Percentiles rank a stretch among this genome's conserved stretches.
These are phyloP conservation scores for Pestalotiopsis sp. DNA, from an alignment of 2,329 filamentous ascomycete genomes.

Conservation along the genomic window DNA sequence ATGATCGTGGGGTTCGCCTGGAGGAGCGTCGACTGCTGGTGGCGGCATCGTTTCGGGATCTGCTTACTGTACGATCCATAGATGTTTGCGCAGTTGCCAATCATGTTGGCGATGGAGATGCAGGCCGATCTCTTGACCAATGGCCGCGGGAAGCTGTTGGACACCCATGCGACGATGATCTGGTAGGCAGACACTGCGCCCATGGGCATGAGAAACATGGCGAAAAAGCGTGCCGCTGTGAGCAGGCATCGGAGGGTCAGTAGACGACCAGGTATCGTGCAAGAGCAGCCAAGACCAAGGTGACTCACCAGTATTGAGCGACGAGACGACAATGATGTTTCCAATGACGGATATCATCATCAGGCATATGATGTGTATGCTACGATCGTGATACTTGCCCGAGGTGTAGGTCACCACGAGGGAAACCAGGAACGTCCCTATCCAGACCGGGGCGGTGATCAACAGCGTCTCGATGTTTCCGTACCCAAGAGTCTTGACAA, in stretches of 20 bases:
- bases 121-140: constrained; percentile 66
- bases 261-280: neutral
- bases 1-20: neutral
- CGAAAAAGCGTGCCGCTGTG: constrained; percentile 55
- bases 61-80: constrained; percentile 43
- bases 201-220: constrained; percentile 64
- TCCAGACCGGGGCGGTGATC: constrained; percentile 61
- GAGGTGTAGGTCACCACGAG: constrained; percentile 58
- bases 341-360: constrained; percentile 55
- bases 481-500: constrained; percentile 64
- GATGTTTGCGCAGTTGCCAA: constrained; percentile 61
- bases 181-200: constrained; percentile 53
- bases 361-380: constrained; percentile 55
- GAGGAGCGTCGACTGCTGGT: neutral
- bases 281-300: neutral
- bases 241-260: neutral
- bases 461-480: constrained; percentile 55
- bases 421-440: constrained; percentile 53
- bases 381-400: constrained; percentile 56
- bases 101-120: constrained; percentile 68
- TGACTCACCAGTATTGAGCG: constrained; percentile 41
- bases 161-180: constrained; percentile 68
- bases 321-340: constrained; percentile 57
- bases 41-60: neutral
- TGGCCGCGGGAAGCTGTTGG: constrained; percentile 72